Percentiles rank a stretch among this genome's conserved stretches.
These are phyloP conservation scores for Ceratobasidium sp. DNA, from an alignment of 1,284 basidiomycete genomes.

Conservation along the genomic window DNA sequence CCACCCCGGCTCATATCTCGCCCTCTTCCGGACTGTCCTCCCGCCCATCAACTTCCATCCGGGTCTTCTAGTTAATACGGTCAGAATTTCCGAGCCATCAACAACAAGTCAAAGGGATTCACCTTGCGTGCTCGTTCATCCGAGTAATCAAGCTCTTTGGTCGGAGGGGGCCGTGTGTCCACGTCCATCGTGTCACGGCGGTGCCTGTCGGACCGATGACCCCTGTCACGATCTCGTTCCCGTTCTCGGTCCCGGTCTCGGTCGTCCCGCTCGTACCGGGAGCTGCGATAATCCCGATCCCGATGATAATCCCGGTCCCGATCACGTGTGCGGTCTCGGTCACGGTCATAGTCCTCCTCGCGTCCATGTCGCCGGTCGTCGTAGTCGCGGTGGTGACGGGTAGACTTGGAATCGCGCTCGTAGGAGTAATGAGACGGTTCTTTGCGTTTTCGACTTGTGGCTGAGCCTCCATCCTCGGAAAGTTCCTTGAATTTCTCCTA, in stretches of 20 bases:
- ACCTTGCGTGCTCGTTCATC: slow-evolving; percentile 73
- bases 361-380: slow-evolving; percentile 51
- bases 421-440: slow-evolving; percentile 69
- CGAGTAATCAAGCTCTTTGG: slow-evolving; percentile 50
- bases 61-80: slow-evolving; percentile 19
- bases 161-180: slow-evolving; percentile 36
- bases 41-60: slow-evolving; percentile 51
- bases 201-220: slow-evolving; percentile 61
- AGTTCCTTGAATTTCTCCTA: slow-evolving; percentile 82
- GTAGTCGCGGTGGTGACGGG: slow-evolving; percentile 50
- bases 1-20: slow-evolving; percentile 67
- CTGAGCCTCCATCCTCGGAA: slow-evolving; percentile 83
- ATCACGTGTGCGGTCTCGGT: slow-evolving; percentile 57
- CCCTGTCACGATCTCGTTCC: slow-evolving; percentile 62
- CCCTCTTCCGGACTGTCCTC: slow-evolving; percentile 84
- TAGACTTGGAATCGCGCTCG: slow-evolving; percentile 34
- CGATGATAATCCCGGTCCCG: slow-evolving; percentile 50
- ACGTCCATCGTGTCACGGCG: slow-evolving; percentile 51
- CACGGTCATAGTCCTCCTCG: slow-evolving; percentile 56
- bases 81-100: not conserved
- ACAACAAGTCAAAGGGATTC: slow-evolving; percentile 46
- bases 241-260: slow-evolving; percentile 59
- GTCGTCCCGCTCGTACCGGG: slow-evolving; percentile 43
- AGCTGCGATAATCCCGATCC: slow-evolving; percentile 49
- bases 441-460: slow-evolving; percentile 79